These are phyloP conservation scores for Coelastrella sp. DNA, from an alignment of 139 green algal genomes.

Conservation along the genomic window DNA sequence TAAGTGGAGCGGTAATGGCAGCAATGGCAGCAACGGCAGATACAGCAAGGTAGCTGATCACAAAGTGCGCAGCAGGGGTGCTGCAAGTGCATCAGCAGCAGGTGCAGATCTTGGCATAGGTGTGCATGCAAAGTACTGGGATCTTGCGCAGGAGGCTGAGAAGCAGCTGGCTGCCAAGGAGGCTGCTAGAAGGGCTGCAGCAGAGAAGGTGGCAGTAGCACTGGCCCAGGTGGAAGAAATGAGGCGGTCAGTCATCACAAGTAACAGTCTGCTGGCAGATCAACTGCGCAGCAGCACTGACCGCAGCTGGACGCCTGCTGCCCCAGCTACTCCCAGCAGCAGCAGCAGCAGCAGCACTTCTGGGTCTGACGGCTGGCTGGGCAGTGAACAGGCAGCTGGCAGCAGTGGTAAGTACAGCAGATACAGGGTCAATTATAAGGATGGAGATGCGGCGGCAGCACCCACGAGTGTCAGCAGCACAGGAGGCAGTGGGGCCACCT, in stretches of 20 bases:
- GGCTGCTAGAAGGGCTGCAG: constrained; percentile 24
- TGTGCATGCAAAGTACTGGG: neutral
- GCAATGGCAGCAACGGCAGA: neutral
- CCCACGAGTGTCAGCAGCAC: neutral
- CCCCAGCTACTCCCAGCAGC: neutral
- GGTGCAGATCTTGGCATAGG: neutral
- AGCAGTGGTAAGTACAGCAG: constrained; percentile 1
- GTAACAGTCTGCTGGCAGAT: constrained; percentile 13
- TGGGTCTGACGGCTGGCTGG: neutral
- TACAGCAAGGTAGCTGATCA: neutral
- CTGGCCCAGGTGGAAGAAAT: constrained; percentile 38
- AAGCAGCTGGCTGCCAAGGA: constrained; percentile 27
- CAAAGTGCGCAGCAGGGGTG: neutral
- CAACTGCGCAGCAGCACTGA: constrained; percentile 9
- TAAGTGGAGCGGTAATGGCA: neutral
- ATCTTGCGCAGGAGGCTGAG: neutral
- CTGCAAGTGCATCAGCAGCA: constrained; percentile 1
- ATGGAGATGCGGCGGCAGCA: neutral
- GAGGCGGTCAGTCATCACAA: neutral
- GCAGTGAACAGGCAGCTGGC: neutral
- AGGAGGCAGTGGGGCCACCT: neutral
- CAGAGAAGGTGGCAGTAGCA: constrained; percentile 33
- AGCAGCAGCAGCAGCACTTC: neutral
- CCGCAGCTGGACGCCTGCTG: neutral
- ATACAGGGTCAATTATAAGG: neutral